Evolutionary conservation across 176 grass and related monocot species (phyloP).

Genomic region (Carex parvula): DNA sequence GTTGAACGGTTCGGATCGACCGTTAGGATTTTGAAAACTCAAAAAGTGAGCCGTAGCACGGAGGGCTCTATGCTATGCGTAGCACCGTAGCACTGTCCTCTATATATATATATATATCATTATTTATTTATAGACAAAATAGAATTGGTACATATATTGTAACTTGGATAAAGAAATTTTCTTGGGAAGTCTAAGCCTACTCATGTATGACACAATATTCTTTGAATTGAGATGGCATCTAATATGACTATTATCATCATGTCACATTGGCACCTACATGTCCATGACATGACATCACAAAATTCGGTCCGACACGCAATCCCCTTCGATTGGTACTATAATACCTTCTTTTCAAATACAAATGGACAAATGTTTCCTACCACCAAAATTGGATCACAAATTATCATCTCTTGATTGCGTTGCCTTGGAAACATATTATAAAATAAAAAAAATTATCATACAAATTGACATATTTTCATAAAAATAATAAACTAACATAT

Average conservation of each 20-base stretch:
- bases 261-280: neutral
- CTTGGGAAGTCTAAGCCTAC: neutral
- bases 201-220: constrained; percentile 16
- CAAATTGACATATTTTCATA: too few relatives aligned
- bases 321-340: constrained; percentile 28
- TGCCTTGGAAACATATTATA: too few relatives aligned
- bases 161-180: neutral
- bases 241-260: neutral
- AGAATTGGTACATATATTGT: too few relatives aligned
- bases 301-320: neutral
- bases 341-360: neutral
- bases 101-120: too few relatives aligned
- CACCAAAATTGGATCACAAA: neutral
- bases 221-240: constrained; percentile 24
- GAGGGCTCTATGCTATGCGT: too few relatives aligned
- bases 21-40: too few relatives aligned
- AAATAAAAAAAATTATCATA: too few relatives aligned
- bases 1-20: too few relatives aligned
- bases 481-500: too few relatives aligned
- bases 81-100: too few relatives aligned
- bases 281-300: constrained; percentile 2
- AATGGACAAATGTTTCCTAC: neutral
- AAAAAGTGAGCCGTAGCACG: too few relatives aligned
- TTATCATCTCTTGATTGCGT: neutral
- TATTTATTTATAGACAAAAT: too few relatives aligned